Evolutionary conservation across 495 filamentous ascomycete species (phyloP).

Genomic region (Chaetomium fimeti): DNA sequence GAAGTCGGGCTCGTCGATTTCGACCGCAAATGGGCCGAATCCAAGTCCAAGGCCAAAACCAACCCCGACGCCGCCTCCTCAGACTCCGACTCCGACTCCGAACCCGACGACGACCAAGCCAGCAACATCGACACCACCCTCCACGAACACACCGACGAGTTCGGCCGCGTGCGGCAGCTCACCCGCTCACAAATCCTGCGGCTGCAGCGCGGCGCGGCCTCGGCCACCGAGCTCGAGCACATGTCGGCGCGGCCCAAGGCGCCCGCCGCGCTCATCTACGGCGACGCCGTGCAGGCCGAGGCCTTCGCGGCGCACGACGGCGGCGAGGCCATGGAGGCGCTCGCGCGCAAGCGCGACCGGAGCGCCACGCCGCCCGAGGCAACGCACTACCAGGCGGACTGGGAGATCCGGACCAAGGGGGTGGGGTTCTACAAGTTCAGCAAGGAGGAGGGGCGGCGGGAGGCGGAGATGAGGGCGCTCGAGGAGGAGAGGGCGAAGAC

Average conservation of each 20-base stretch:
- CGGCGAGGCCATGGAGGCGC: constrained; percentile 60
- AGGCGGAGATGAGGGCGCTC: constrained; percentile 73
- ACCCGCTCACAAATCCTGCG: constrained; percentile 62
- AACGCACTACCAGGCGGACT: constrained; percentile 78
- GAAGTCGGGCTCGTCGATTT: constrained; percentile 78
- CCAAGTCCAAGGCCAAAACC: constrained; percentile 38
- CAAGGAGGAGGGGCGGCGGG: constrained; percentile 61
- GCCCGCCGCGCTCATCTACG: constrained; percentile 74
- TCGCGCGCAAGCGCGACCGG: constrained; percentile 72
- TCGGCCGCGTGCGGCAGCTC: constrained; percentile 71
- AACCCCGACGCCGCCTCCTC: constrained; percentile 35
- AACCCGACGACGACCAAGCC: constrained; percentile 36
- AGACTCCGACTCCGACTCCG: constrained; percentile 45
- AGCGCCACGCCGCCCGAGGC: constrained; percentile 72
- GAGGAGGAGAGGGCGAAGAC: constrained; percentile 65
- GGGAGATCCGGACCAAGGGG: constrained; percentile 81
- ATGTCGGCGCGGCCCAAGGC: constrained; percentile 55
- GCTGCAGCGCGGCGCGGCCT: constrained; percentile 50
- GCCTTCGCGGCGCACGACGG: constrained; percentile 73
- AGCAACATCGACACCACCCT: constrained; percentile 54
- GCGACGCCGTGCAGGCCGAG: constrained; percentile 72
- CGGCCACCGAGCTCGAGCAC: constrained; percentile 46
- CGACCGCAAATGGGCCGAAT: constrained; percentile 87
- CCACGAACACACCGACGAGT: constrained; percentile 84
- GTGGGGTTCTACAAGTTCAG: constrained; percentile 89